A percentile compares a stretch with the other conserved stretches of the same genome.
Conservation (phyloP, 73 alveolate species). For the Uronychia binucleata region DNA sequence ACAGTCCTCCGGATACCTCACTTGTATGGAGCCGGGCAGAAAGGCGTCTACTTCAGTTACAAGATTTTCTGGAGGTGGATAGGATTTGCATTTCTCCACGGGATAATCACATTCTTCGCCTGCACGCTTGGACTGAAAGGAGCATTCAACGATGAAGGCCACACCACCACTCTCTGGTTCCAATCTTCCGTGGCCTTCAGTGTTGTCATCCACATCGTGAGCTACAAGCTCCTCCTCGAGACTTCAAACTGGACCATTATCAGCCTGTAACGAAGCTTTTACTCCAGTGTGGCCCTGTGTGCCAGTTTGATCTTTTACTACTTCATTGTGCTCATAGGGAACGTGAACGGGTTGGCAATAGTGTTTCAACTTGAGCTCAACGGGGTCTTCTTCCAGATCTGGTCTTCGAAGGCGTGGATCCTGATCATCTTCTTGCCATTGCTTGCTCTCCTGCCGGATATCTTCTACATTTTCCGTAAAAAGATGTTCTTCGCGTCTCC, state of each 20-base stretch:
- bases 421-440: constrained; percentile 26
- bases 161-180: constrained; percentile 62
- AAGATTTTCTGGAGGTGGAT: constrained; percentile 80
- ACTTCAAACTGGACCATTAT: neutral
- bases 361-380: constrained; percentile 35
- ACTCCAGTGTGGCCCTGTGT: neutral
- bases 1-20: constrained; percentile 65
- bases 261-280: neutral
- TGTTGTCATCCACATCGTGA: constrained; percentile 67
- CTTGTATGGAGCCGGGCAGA: constrained; percentile 84
- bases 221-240: constrained; percentile 58
- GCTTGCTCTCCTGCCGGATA: constrained; percentile 53
- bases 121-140: constrained; percentile 60
- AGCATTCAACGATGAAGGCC: constrained; percentile 57
- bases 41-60: constrained; percentile 64
- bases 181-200: constrained; percentile 74
- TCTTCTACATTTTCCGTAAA: too few relatives aligned
- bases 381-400: constrained; percentile 16
- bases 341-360: constrained; percentile 11
- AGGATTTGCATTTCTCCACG: constrained; percentile 66
- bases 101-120: constrained; percentile 59
- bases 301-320: neutral
- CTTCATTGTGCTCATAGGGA: neutral
- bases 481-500: too few relatives aligned
- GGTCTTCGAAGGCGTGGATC: constrained; percentile 16